Percentiles rank a stretch among this genome's conserved stretches.
These are phyloP conservation scores for Quillaja saponaria DNA, from an alignment of 306 rosid genomes.

Conservation along the genomic window DNA sequence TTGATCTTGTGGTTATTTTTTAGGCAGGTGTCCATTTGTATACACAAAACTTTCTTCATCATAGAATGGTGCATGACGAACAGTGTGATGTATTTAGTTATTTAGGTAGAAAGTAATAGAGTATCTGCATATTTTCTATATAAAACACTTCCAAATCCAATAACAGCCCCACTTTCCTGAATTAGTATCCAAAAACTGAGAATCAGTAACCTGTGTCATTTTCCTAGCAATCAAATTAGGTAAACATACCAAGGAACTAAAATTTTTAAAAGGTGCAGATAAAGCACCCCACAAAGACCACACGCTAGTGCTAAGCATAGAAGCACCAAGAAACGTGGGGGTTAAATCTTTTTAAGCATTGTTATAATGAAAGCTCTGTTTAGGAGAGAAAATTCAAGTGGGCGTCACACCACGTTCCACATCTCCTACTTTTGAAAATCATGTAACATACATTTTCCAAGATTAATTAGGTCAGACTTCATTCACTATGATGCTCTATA, in stretches of 20 bases:
- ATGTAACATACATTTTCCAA: no score
- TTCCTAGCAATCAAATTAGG: conserved; percentile 17
- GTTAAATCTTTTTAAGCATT: conserved; percentile 27
- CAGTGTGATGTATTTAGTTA: conserved; percentile 33
- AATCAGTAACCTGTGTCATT: conserved; percentile 16
- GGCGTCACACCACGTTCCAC: conserved; percentile 37
- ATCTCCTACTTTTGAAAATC: conserved; percentile 11
- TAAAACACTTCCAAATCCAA: conserved; percentile 1
- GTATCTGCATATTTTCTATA: no score
- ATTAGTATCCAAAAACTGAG: conserved; percentile 24
- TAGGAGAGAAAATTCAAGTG: background rate
- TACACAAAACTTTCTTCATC: conserved; percentile 28
- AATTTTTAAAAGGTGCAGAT: no score
- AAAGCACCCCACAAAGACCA: conserved; percentile 26
- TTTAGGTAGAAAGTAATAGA: no score
- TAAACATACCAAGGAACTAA: background rate
- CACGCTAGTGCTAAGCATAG: conserved; percentile 20
- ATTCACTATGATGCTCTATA: no score
- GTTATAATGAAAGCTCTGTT: conserved; percentile 23
- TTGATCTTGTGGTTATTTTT: background rate
- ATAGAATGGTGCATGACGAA: conserved; percentile 42
- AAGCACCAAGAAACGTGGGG: conserved; percentile 24
- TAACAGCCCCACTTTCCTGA: conserved; percentile 32
- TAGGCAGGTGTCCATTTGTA: conserved; percentile 28
- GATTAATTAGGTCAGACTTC: no score